Base-by-base conservation (phyloP, 352 stramenopile species). In the Pythium vanterpoolii region DNA sequence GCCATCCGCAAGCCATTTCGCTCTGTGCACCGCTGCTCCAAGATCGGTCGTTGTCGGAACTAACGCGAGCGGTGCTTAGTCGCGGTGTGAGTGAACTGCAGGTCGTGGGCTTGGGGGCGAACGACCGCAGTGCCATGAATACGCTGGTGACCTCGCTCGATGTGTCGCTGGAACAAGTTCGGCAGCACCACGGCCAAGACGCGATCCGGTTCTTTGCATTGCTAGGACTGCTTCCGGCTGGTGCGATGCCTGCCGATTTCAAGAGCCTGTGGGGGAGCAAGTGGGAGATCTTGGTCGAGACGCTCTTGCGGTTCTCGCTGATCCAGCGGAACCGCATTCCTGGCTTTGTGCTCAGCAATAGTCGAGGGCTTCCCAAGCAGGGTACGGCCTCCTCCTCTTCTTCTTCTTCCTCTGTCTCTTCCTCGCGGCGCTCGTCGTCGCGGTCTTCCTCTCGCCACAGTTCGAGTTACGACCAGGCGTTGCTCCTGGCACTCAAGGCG, bases 1-100 rank as follows among this genome's bases (percentile, higher is more conserved):
- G 83, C 24, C 83, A 93, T 18, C 83, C 83, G 13, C 83, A 93
- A 62, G 83, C 83, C 14, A 93, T 93, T 50, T 89, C 83, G 19
- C 58, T 93, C 11, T 93, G 83, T 47, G 80, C 83, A 1, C 77
- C 83, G 3, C 63, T 93, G 28, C 69, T 93, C 19, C 79, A 89
- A 43, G 83, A 93, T 46, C 74, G 83, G 13, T 90, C 83, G 16
- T 57, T 93, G 11, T 76, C 79, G 1, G 83, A 93, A 54, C 60
- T 93, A 27, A 93, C 83, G n/a, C 73, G 83, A 2, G 74, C 74
- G 16, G 80, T 93, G 21, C 69, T 90, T 3, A 86, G 71, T 67
- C 76, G 80, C 24, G 80, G 80, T 23, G 80, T 90, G 4, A 88
- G 71, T 30, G 80, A 90, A 33, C 52, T 90, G 9, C 80, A 89